phyloP scores from a whole-genome alignment of 225 moss, liverwort and hornwort genomes.

The Marchantia paleacea region DNA sequence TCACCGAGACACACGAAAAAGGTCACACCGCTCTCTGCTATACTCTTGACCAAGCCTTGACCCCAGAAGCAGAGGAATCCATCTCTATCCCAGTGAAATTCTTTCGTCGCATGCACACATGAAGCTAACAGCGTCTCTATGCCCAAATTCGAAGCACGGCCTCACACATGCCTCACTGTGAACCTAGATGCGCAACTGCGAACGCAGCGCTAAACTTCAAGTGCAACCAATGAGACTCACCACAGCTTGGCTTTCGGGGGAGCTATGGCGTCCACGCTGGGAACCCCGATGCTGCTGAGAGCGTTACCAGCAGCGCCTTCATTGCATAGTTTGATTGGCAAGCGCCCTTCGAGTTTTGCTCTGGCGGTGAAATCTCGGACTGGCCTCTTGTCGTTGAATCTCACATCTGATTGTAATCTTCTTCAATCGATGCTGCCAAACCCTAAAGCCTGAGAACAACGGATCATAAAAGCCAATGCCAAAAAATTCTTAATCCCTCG shows the following conservation, averaged over 20 bases:
- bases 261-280: conserved; percentile 14
- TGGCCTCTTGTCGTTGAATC: background rate
- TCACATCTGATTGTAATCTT: background rate
- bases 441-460: conserved; percentile 20
- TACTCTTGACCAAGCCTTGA: background rate
- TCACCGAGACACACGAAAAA: background rate
- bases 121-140: background rate
- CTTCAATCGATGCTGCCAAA: background rate
- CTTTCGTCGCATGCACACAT: too few species aligned
- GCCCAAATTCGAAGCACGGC: too few species aligned
- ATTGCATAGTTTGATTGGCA: too few species aligned
- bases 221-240: too few species aligned
- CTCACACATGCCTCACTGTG: too few species aligned
- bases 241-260: too few species aligned
- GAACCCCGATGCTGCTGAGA: conserved; percentile 9
- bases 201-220: background rate
- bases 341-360: too few species aligned
- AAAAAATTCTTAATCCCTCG: too few species aligned
- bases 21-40: background rate
- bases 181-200: too few species aligned
- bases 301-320: background rate
- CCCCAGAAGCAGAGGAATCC: background rate
- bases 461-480: too few species aligned
- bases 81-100: background rate
- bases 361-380: background rate